Evolutionary conservation across 2,329 filamentous ascomycete species (phyloP).

Genomic region (Venturia oleaginea): DNA sequence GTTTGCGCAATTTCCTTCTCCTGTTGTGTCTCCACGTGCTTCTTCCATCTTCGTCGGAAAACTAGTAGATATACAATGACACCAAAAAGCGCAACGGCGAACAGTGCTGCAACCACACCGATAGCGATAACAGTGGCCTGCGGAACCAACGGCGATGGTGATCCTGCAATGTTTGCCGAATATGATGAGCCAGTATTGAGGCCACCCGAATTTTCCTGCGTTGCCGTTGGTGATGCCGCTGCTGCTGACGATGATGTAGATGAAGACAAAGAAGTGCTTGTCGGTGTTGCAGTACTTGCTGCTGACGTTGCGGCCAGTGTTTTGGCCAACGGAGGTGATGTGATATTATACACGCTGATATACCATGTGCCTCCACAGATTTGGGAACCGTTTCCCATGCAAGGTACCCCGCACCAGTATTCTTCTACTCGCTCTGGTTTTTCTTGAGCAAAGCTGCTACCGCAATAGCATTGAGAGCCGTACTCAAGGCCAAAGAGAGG

Average conservation of each 20-base stretch:
- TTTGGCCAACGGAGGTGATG: not conserved
- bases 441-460: not conserved
- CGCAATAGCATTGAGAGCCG: constrained; percentile 13
- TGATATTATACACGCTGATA: not conserved
- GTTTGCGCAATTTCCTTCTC: not conserved
- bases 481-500: constrained; percentile 12
- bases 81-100: not conserved
- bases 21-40: not conserved
- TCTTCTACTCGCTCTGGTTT: not conserved
- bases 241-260: not conserved
- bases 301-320: not conserved
- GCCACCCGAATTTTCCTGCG: not conserved
- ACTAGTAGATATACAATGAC: not conserved
- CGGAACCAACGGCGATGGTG: not conserved
- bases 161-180: not conserved
- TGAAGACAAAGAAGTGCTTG: not conserved
- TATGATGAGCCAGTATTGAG: not conserved
- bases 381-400: not conserved
- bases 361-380: not conserved
- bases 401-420: not conserved
- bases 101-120: not conserved
- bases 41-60: not conserved
- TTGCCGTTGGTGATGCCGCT: not conserved
- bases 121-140: not conserved
- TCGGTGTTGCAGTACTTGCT: not conserved